Conservation (phyloP, 2,329 filamentous ascomycete genomes). For the Fusarium pilosicola region DNA sequence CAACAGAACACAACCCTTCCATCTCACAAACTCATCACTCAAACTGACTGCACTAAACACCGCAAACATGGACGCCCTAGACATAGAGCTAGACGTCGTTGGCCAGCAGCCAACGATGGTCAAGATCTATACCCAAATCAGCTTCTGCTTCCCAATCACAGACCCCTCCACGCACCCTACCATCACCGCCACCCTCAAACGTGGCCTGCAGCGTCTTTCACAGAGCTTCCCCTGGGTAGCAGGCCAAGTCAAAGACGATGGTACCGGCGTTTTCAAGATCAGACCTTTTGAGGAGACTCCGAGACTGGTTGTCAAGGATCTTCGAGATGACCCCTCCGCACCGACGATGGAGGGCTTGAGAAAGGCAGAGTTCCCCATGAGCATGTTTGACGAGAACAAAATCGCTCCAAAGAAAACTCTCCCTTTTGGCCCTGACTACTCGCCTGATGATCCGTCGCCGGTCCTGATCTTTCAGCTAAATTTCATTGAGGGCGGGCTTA, state of each 20-base stretch:
- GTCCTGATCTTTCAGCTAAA: constrained; percentile 61
- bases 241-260: constrained; percentile 51
- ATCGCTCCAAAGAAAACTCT: constrained; percentile 56
- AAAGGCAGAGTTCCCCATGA: constrained; percentile 55
- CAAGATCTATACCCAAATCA: constrained; percentile 59
- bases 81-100: constrained; percentile 52
- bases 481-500: constrained; percentile 59
- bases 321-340: constrained; percentile 48
- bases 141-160: constrained; percentile 50
- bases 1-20: not conserved
- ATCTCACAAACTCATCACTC: not conserved
- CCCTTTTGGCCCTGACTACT: constrained; percentile 41
- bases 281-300: constrained; percentile 46
- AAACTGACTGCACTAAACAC: constrained; percentile 4
- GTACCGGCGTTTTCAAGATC: constrained; percentile 53
- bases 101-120: constrained; percentile 53
- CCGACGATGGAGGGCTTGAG: constrained; percentile 53
- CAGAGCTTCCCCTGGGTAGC: constrained; percentile 58
- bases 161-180: constrained; percentile 33
- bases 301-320: constrained; percentile 55
- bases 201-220: constrained; percentile 53
- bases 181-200: constrained; percentile 46
- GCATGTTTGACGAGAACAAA: constrained; percentile 58
- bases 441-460: constrained; percentile 40
- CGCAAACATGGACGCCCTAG: not conserved